Conservation (phyloP, 1,139 yeast genomes). For the Pichia norvegensis region DNA sequence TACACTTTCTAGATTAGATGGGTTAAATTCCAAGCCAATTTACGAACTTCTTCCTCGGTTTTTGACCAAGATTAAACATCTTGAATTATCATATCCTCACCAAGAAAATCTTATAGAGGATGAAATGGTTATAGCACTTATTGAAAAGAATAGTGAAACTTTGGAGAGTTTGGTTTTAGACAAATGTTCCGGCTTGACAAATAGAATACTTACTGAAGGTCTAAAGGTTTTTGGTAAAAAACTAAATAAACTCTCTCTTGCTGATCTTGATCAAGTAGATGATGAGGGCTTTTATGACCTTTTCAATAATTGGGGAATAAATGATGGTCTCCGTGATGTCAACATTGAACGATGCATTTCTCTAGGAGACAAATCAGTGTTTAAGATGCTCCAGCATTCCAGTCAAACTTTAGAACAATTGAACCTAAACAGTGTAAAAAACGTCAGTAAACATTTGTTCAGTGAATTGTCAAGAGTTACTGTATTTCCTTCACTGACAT, state of each 20-base stretch:
- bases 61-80: constrained; percentile 42
- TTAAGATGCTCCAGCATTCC: constrained; percentile 57
- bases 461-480: constrained; percentile 32
- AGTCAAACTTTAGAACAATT: constrained; percentile 58
- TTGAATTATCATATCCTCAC: constrained; percentile 66
- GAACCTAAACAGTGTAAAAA: constrained; percentile 61
- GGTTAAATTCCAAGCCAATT: constrained; percentile 48
- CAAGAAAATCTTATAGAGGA: constrained; percentile 63
- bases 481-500: constrained; percentile 51
- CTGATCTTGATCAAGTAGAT: constrained; percentile 51
- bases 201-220: constrained; percentile 51
- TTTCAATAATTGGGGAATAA: constrained; percentile 46
- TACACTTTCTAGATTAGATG: constrained; percentile 63
- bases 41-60: constrained; percentile 63
- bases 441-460: constrained; percentile 44
- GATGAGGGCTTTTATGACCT: constrained; percentile 55
- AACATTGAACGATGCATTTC: constrained; percentile 59
- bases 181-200: constrained; percentile 70
- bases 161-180: constrained; percentile 53
- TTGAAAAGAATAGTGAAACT: constrained; percentile 57
- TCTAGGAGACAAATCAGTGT: constrained; percentile 54
- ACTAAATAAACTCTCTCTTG: constrained; percentile 47
- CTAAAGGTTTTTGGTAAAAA: constrained; percentile 49
- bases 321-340: constrained; percentile 54
- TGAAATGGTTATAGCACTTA: constrained; percentile 55